Evolutionary conservation across 805 yeast species (phyloP), one percentile per base, ranked within the genome.

Genomic region (Sungouiozyma intestinalis): DNA sequence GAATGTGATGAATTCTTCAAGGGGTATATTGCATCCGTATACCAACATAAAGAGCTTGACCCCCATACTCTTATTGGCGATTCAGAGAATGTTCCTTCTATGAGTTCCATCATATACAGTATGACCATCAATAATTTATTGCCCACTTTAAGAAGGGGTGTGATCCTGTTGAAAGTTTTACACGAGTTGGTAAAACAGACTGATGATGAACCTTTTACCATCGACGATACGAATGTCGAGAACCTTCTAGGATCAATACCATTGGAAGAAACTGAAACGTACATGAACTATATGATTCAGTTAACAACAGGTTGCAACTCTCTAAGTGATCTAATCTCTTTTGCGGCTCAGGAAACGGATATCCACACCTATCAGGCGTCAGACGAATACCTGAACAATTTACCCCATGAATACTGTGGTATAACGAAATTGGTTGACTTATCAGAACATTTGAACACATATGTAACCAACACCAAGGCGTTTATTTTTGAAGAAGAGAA

Each of bases 351-450:
- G n/a, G n/a, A n/a, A n/a, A n/a, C n/a, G n/a, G n/a, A n/a, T n/a
- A n/a, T n/a, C 36, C 36, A 16, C 11, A 34, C 6, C 18, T 21
- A 34, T 34, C 36, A 14, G 3, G 8, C 18, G 20, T 17, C 16
- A 20, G 21, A 8, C 14, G 17, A 18, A 19, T 37, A 36, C 15
- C 17, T 42, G 24, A 32, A 17, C 11, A 43, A 48, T 13, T 38
- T 44, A 18, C 60, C 62, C 9, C 43, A 55, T 38, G 78, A 72
- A 18, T 76, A 68, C 47, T 80, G 85, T 4, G 79, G 79, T 11
- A 66, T 70, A 5, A 63, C 76, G 2, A 72, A 71, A 40, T 60
- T 81, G 39, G 65, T 74, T 29, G 71, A 72, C 38, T 55, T 81
- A 36, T 81, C 86, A 11, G 46, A 51, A 13, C 67, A 70, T 46